Evolutionary conservation across 495 filamentous ascomycete genomes (phyloP).

Genomic region (Beverwykella pulmonaria): DNA sequence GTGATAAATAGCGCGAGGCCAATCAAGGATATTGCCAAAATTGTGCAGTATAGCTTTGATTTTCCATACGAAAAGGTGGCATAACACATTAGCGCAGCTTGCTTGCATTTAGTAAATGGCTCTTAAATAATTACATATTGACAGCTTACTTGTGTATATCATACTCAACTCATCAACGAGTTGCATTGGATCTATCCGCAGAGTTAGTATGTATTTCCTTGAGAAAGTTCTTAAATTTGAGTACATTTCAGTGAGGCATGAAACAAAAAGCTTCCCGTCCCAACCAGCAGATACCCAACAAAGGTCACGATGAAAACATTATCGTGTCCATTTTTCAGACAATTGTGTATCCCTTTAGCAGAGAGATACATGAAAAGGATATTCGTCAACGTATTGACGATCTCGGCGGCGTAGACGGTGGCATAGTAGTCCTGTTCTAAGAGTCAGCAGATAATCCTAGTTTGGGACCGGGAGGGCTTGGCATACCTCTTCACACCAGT

Average conservation of each 20-base stretch:
- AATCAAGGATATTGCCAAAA: slow-evolving; percentile 64
- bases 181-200: slow-evolving; percentile 83
- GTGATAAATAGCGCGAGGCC: slow-evolving; percentile 78
- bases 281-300: slow-evolving; percentile 48
- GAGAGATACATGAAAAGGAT: slow-evolving; percentile 47
- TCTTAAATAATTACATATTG: no score
- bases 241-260: slow-evolving; percentile 50
- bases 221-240: not conserved
- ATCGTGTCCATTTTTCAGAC: slow-evolving; percentile 46
- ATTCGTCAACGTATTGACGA: slow-evolving; percentile 51
- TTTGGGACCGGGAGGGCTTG: not conserved
- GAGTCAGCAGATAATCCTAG: not conserved
- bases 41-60: slow-evolving; percentile 54
- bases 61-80: slow-evolving; percentile 79
- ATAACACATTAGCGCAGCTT: slow-evolving; percentile 88
- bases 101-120: no score
- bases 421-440: slow-evolving; percentile 48
- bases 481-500: slow-evolving; percentile 88
- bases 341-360: slow-evolving; percentile 45
- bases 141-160: slow-evolving; percentile 98
- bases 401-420: slow-evolving; percentile 48
- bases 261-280: slow-evolving; percentile 48
- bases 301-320: slow-evolving; percentile 48
- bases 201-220: not conserved
- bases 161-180: slow-evolving; percentile 94